phyloP scores from a whole-genome alignment of 2,329 filamentous ascomycete genomes.

The Colletotrichum lini region DNA sequence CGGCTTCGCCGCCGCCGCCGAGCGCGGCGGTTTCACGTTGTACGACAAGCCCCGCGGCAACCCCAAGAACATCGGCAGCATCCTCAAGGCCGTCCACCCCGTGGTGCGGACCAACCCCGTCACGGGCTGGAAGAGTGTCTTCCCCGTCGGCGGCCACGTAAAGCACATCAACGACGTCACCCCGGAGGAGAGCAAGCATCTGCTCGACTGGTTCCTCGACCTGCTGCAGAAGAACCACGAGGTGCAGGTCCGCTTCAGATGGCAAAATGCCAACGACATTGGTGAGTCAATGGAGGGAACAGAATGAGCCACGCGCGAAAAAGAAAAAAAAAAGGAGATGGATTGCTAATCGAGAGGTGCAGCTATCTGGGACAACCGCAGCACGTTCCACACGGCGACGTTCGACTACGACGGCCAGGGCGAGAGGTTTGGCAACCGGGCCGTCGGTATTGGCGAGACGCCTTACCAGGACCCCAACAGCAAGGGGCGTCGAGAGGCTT shows the following conservation, averaged over 20 bases:
- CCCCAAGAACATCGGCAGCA: slow-evolving; percentile 61
- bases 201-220: slow-evolving; percentile 59
- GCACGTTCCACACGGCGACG: slow-evolving; percentile 70
- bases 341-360: not conserved
- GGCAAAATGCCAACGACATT: slow-evolving; percentile 59
- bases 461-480: slow-evolving; percentile 69
- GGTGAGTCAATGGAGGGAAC: slow-evolving; percentile 40
- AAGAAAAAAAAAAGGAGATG: too few species aligned
- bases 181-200: slow-evolving; percentile 57
- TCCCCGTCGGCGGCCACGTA: slow-evolving; percentile 59
- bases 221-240: slow-evolving; percentile 63
- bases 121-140: slow-evolving; percentile 70
- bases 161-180: slow-evolving; percentile 60
- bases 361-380: slow-evolving; percentile 75
- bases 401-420: slow-evolving; percentile 69
- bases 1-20: slow-evolving; percentile 55
- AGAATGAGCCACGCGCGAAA: too few species aligned
- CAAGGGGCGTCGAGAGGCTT: slow-evolving; percentile 49
- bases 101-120: slow-evolving; percentile 74
- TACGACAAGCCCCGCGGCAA: slow-evolving; percentile 53
- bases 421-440: slow-evolving; percentile 64
- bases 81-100: slow-evolving; percentile 66
- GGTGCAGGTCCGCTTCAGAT: slow-evolving; percentile 63
- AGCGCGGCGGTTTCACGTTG: slow-evolving; percentile 49
- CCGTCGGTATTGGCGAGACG: slow-evolving; percentile 68